Evolutionary conservation across 2,329 filamentous ascomycete genomes (phyloP), one percentile per base, ranked within the genome.

Genomic region (Hypoxylon rubiginosum): DNA sequence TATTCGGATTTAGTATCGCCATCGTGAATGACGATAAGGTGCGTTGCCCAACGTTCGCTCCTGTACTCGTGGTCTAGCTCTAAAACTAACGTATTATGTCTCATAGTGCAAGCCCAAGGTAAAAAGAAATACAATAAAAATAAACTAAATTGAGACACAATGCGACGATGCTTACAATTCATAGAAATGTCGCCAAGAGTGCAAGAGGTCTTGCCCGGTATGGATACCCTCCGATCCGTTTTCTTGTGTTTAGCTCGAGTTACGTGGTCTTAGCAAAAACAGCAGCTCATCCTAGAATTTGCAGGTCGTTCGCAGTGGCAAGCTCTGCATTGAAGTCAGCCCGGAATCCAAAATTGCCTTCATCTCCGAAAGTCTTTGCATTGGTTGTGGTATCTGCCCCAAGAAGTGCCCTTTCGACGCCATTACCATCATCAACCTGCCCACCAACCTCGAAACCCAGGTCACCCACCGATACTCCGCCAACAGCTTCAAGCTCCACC

Each of bases 371-470:
- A 90, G 89, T 70, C 89, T 97, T 68, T 97, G 95, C 80, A 97
- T 98, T 76, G 96, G 96, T 82, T 99, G 97, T 79, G 97, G 96
- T 90, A 99, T 99, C 84, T 99, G 97, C 82, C 94, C 95, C 48
- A 99, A 99, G 86, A 98, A 98, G 82, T 99, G 96, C 81, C 96
- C 96, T 15, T 99, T 99, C 82, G 92, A 94, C 78, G 96, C 96
- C 76, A 99, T 99, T 83, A 97, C 95, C 81, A 99, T 99, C 82
- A 99, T 99, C 93, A 99, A 99, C 85, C 85, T 99, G 86, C 96
- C 97, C 74, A 99, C 96, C 80, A 99, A 99, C 83, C 91, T 99
- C 81, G 96, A 99, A 82, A 97, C 92, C 72, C 92, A 98, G 81
- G 94, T 99, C 77, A 98, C 96, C 73, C 97, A 99, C 82, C 92